Evolutionary conservation across 2,329 filamentous ascomycete species (phyloP), one percentile per base, ranked within the genome.

Genomic region (Exophiala oligosperma): DNA sequence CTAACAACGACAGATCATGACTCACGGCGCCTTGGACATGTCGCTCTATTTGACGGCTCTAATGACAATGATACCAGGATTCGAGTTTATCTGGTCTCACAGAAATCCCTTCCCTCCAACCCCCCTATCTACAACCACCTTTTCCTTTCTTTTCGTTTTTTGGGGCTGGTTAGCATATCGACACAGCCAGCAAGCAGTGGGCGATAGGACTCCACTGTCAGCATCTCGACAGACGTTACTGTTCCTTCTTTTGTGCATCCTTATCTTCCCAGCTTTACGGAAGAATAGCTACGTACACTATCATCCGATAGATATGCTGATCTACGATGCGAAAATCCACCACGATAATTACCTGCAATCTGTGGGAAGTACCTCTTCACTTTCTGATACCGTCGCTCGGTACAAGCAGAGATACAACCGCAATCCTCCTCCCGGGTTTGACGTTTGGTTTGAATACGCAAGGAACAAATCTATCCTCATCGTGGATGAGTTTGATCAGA

Each of bases 401-500:
- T 86, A 86, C 67, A 76, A 73, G 44, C 69, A 72, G 50, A 77
- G 81, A 60, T 84, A 86, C 65, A 69, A 73, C 1, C 77, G 79
- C 53, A 74, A 79, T 59, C 84, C 84, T 1, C 84, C 84, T 26
- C 83, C 84, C 8, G 78, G 79, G 11, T 87, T 86, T 62, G 81
- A 85, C 61, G 72, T 77, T 57, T 86, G 84, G 84, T 85, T 82
- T 64, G 68, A 78, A 38, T 86, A 79, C 67, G 83, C 84, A 1
- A 77, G 72, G 4, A 76, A 70, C 5, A 77, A 77, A 40, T 79
- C 76, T 12, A 81, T 81, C 1, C 67, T 79, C 3, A 70, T 86
- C 7, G 81, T 86, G 49, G 84, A 87, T 60, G 81, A 85, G 61
- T 86, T 80, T 60, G 82, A 86, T 69, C 81, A 80, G 62, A 84